Evolutionary conservation across 495 filamentous ascomycete species (phyloP).

Genomic region (Xylaria venustula): DNA sequence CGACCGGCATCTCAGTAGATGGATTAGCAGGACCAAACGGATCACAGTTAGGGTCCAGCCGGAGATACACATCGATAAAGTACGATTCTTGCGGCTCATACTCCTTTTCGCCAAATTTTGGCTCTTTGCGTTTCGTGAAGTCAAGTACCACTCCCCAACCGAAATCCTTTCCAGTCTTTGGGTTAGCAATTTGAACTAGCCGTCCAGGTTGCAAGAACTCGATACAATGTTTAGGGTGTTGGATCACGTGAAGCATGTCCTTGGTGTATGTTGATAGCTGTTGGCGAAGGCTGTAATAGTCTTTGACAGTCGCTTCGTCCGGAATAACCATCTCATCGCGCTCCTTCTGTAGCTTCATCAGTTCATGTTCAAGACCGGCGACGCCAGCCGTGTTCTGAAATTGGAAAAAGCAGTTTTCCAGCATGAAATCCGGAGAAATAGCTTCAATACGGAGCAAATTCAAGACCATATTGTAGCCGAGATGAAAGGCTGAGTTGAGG

Average conservation of each 20-base stretch:
- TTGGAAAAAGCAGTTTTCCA: conserved; percentile 94
- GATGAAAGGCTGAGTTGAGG: conserved; percentile 94
- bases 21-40: conserved; percentile 26
- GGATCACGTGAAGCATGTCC: conserved; percentile 84
- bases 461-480: conserved; percentile 99
- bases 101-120: conserved; percentile 60
- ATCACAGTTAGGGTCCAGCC: conserved; percentile 47
- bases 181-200: conserved; percentile 76
- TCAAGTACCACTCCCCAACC: conserved; percentile 90
- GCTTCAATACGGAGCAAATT: conserved; percentile 95
- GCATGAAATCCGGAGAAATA: conserved; percentile 95
- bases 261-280: conserved; percentile 78
- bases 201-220: conserved; percentile 80
- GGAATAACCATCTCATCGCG: conserved; percentile 69
- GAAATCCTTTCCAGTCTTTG: conserved; percentile 67
- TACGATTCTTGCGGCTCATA: conserved; percentile 69
- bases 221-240: conserved; percentile 79
- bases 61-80: conserved; percentile 77
- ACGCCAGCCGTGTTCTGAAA: conserved; percentile 93
- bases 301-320: conserved; percentile 83
- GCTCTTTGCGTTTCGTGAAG: conserved; percentile 57
- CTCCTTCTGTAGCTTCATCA: conserved; percentile 70
- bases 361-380: conserved; percentile 74
- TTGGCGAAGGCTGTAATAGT: conserved; percentile 85
- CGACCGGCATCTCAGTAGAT: conserved; percentile 35